phyloP scores from a whole-genome alignment of 2,329 filamentous ascomycete genomes.

The Fusarium guadeloupense region DNA sequence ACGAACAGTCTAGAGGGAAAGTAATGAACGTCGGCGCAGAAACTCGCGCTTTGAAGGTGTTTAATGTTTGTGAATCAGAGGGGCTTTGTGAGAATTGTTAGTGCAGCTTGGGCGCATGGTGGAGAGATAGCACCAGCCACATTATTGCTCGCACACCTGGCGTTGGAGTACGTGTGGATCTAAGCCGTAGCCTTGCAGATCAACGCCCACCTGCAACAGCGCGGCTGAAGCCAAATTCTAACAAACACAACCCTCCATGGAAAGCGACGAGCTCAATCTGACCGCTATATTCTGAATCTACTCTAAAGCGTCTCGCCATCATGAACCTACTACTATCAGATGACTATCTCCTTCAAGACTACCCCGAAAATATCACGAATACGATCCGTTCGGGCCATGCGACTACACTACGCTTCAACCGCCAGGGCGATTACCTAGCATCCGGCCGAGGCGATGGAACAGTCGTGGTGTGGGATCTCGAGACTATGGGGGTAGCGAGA shows the following conservation, averaged over 20 bases:
- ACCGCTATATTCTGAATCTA: slow-evolving; percentile 1
- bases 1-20: neutral
- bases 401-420: slow-evolving; percentile 84
- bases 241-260: slow-evolving; percentile 34
- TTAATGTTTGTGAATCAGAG: slow-evolving; percentile 30
- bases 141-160: slow-evolving; percentile 27
- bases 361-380: slow-evolving; percentile 88
- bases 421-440: slow-evolving; percentile 92
- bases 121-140: slow-evolving; percentile 24
- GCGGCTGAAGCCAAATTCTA: slow-evolving; percentile 41
- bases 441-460: slow-evolving; percentile 94
- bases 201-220: slow-evolving; percentile 27
- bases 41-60: slow-evolving; percentile 13
- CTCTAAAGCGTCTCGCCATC: slow-evolving; percentile 4
- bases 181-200: slow-evolving; percentile 49
- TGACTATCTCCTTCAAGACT: slow-evolving; percentile 77
- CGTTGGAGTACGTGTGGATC: slow-evolving; percentile 4
- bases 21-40: slow-evolving; percentile 1
- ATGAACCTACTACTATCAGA: slow-evolving; percentile 71
- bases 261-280: slow-evolving; percentile 23
- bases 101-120: slow-evolving; percentile 26
- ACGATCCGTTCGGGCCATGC: slow-evolving; percentile 79
- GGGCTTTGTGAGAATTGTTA: slow-evolving; percentile 44
- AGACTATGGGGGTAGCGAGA: slow-evolving; percentile 95
- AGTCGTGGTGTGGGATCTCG: slow-evolving; percentile 94